Base-by-base conservation (phyloP, 2,329 filamentous ascomycete species). In the Pseudopyricularia cyperi region DNA sequence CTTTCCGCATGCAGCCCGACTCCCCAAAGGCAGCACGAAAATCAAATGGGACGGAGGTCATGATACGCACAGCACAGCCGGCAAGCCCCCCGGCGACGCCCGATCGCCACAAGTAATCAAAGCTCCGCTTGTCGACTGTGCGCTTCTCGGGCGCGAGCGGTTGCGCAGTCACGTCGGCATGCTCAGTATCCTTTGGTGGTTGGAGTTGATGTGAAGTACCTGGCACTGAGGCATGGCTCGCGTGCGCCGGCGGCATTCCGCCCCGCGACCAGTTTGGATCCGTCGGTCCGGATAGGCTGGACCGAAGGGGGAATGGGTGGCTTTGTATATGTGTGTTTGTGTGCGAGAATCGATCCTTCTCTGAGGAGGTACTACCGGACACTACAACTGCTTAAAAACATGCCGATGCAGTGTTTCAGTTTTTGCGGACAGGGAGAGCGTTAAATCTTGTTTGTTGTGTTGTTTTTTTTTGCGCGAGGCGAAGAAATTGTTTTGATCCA, bases 1-100 rank as follows among this genome's bases (percentile, higher is more conserved):
- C n/a, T n/a, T n/a, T n/a, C n/a, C n/a, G n/a, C n/a, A n/a, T n/a
- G n/a, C n/a, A n/a, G n/a, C n/a, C n/a, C n/a, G n/a, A n/a, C n/a
- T n/a, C n/a, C n/a, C n/a, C n/a, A 35, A n/a, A 3, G 14, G 17
- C 22, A 42, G 1, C 14, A 44, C 11, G 19, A 44, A 19, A 19
- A 11, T 33, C 24, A 15, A 47, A 30, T 4, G 24, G 30, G 22
- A 17, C 17, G 3, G 11, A 8, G 28, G 17, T 44, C 2, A 22
- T 15, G n/a, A 30, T 24, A 51, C 85, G 61, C 80, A 95, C 89
- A 58, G 88, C 89, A 71, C 89, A 95, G 58, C 91, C 93, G 51
- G 93, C 93, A 54, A 96, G 59, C 15, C 93, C 93, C 48, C 93
- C 93, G 2, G 93, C 91, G 32, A 95, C 70, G 33, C 87, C 88